Evolutionary conservation across 2,329 filamentous ascomycete species (phyloP).

Genomic region (Pseudogymnoascus sp.): DNA sequence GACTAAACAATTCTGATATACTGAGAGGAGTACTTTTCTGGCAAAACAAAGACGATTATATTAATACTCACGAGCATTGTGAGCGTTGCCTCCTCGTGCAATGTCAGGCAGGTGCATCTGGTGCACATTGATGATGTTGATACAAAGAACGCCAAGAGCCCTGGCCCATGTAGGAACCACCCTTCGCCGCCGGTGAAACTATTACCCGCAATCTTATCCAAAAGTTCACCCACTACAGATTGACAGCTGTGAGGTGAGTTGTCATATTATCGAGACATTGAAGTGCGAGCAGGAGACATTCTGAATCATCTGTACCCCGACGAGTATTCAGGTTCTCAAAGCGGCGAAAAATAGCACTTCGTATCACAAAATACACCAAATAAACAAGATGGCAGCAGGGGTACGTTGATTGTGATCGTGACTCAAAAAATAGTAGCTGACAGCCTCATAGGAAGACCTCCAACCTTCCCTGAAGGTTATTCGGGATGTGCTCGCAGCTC

Average conservation of each 20-base stretch:
- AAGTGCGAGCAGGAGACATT: background rate
- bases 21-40: constrained; percentile 2
- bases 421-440: constrained; percentile 18
- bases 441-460: constrained; percentile 36
- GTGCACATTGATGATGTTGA: background rate
- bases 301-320: background rate
- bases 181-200: background rate
- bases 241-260: background rate
- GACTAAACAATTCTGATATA: background rate
- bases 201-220: constrained; percentile 2
- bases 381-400: constrained; percentile 1
- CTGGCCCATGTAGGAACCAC: background rate
- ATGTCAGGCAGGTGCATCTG: background rate
- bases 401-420: background rate
- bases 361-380: constrained; percentile 4
- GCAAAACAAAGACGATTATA: constrained; percentile 3
- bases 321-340: background rate
- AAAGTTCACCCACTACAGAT: constrained; percentile 1
- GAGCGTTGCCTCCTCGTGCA: background rate
- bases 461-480: constrained; percentile 56
- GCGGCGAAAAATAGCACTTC: background rate
- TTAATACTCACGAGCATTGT: background rate
- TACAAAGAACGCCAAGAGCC: background rate
- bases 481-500: constrained; percentile 43
- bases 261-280: background rate